Evolutionary conservation across 495 filamentous ascomycete species (phyloP).

Genomic region (Talaromyces wortmannii): DNA sequence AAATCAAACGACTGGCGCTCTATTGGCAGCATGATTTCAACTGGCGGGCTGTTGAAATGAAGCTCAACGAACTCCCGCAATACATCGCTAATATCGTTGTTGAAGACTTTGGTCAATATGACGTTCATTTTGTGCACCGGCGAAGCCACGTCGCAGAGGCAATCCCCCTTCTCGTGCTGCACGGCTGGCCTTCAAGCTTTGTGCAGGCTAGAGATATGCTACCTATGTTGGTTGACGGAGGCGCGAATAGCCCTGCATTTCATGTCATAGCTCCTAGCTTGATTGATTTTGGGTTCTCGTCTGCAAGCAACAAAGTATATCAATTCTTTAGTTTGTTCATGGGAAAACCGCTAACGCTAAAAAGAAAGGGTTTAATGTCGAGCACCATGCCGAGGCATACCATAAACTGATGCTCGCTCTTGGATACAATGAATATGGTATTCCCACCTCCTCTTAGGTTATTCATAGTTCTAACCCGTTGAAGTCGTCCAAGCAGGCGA

Average conservation of each 20-base stretch:
- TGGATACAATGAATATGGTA: slow-evolving; percentile 58
- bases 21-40: slow-evolving; percentile 35
- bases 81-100: slow-evolving; percentile 33
- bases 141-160: slow-evolving; percentile 20
- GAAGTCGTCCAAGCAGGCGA: slow-evolving; percentile 59
- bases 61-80: slow-evolving; percentile 36
- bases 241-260: slow-evolving; percentile 23
- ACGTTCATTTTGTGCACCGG: slow-evolving; percentile 43
- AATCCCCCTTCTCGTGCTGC: slow-evolving; percentile 36
- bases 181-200: slow-evolving; percentile 41
- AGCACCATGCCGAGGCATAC: slow-evolving; percentile 54
- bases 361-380: slow-evolving; percentile 44
- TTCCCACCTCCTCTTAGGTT: neutral
- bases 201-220: slow-evolving; percentile 31
- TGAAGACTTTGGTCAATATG: slow-evolving; percentile 28
- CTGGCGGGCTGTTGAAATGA: slow-evolving; percentile 35
- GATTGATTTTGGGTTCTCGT: slow-evolving; percentile 35
- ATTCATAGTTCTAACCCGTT: neutral
- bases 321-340: neutral
- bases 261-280: slow-evolving; percentile 37
- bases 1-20: slow-evolving; percentile 24
- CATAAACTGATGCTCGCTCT: slow-evolving; percentile 63
- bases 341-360: neutral
- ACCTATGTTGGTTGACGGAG: slow-evolving; percentile 14
- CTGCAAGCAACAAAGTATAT: slow-evolving; percentile 13